phyloP scores from a whole-genome alignment of 169 alveolate species.

The Plasmodium sp. region DNA sequence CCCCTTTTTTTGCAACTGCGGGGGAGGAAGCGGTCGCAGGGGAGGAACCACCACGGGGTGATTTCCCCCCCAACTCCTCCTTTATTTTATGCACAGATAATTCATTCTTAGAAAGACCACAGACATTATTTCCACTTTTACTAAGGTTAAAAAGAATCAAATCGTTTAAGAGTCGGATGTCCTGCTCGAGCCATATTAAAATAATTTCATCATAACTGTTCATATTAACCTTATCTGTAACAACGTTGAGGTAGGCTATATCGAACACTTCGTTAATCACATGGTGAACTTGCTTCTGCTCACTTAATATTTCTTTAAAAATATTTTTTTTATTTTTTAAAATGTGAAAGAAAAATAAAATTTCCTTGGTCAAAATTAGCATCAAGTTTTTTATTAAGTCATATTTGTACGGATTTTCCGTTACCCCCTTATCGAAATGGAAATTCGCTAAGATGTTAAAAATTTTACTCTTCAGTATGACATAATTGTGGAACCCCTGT shows the following conservation, averaged over 20 bases:
- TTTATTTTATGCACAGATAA: neutral
- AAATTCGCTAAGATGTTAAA: constrained; percentile 31
- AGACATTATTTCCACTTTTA: neutral
- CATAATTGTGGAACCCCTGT: constrained; percentile 41
- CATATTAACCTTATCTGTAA: constrained; percentile 15
- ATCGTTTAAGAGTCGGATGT: constrained; percentile 36
- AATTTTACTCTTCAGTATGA: constrained; percentile 32
- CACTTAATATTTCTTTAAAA: constrained; percentile 38
- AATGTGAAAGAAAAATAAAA: constrained; percentile 39
- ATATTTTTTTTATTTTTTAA: constrained; percentile 38
- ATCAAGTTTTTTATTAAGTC: constrained; percentile 48
- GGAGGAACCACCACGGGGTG: neutral
- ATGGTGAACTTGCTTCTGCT: constrained; percentile 37
- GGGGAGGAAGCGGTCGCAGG: neutral
- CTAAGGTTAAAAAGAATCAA: constrained; percentile 34
- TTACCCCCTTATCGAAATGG: constrained; percentile 3
- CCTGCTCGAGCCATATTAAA: constrained; percentile 60
- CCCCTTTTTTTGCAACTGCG: neutral
- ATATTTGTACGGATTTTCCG: constrained; percentile 56
- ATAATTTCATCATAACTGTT: constrained; percentile 48
- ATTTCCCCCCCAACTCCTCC: neutral
- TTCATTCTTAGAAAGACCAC: neutral
- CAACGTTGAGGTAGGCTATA: constrained; percentile 9
- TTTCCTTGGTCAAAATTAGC: constrained; percentile 51
- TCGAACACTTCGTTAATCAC: constrained; percentile 39